Evolutionary conservation across 305 asterid species (phyloP).

Genomic region (Fraxinus paxiana): DNA sequence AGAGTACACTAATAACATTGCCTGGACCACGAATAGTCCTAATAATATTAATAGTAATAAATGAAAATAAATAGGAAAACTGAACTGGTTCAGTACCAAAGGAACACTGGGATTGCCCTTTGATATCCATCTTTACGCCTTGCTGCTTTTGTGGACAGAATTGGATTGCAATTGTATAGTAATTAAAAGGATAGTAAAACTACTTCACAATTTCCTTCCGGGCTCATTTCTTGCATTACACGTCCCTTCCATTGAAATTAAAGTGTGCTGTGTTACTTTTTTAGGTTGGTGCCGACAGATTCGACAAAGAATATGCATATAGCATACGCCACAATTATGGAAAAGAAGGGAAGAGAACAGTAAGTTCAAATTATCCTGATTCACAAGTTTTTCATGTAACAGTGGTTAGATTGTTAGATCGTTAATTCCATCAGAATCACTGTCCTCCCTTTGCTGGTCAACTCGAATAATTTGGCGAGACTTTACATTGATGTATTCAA

Average conservation of each 20-base stretch:
- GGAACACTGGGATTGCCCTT: background rate
- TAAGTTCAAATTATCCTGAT: conserved; percentile 37
- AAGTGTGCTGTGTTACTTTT: conserved; percentile 23
- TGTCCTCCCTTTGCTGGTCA: background rate
- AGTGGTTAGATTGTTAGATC: conserved; percentile 6
- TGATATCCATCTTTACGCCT: background rate
- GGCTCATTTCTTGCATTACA: conserved; percentile 6
- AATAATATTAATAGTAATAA: conserved; percentile 4
- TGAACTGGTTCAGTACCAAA: background rate
- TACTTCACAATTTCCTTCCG: conserved; percentile 5
- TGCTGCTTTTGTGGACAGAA: background rate
- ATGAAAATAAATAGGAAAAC: background rate
- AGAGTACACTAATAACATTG: conserved; percentile 11
- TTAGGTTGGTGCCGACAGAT: conserved; percentile 91
- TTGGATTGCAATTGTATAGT: background rate
- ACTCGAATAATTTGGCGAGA: background rate
- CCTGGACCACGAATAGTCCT: background rate
- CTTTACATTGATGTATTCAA: background rate
- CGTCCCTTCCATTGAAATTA: conserved; percentile 9
- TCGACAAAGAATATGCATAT: conserved; percentile 93
- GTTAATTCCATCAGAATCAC: background rate
- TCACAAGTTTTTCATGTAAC: conserved; percentile 5
- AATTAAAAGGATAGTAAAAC: background rate
- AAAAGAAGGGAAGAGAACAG: conserved; percentile 98
- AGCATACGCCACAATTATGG: conserved; percentile 88